Evolutionary conservation across 1,139 yeast genomes (phyloP).

Genomic region (Yamadazyma mexicana): DNA sequence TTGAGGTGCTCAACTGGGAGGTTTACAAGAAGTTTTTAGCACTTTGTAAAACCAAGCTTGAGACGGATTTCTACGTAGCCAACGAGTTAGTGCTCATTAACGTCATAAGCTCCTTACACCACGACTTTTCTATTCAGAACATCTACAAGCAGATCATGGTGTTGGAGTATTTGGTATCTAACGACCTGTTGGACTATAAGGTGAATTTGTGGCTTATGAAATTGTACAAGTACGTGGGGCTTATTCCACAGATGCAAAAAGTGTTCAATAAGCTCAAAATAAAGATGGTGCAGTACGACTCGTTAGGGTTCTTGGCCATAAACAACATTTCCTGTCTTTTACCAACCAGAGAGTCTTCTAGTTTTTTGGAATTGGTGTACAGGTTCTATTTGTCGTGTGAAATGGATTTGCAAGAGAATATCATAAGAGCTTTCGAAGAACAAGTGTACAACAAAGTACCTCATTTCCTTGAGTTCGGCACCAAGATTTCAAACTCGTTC

Average conservation of each 20-base stretch:
- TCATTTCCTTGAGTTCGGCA: constrained; percentile 57
- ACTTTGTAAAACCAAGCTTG: constrained; percentile 36
- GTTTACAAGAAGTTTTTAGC: constrained; percentile 32
- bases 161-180: constrained; percentile 47
- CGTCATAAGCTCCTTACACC: constrained; percentile 23
- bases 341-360: constrained; percentile 29
- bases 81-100: constrained; percentile 63
- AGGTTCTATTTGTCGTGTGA: constrained; percentile 54
- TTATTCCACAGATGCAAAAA: constrained; percentile 55
- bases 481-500: constrained; percentile 38
- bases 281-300: constrained; percentile 79
- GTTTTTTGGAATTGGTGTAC: constrained; percentile 29
- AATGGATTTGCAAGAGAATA: constrained; percentile 48
- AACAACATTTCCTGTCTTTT: constrained; percentile 30
- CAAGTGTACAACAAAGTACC: constrained; percentile 61
- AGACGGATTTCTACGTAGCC: constrained; percentile 65
- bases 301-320: constrained; percentile 57
- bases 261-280: constrained; percentile 59
- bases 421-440: constrained; percentile 51
- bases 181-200: constrained; percentile 66
- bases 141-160: constrained; percentile 35
- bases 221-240: constrained; percentile 46
- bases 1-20: constrained; percentile 28
- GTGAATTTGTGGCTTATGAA: constrained; percentile 70
- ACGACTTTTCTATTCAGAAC: constrained; percentile 13